Evolutionary conservation across 257 asterid genomes (phyloP).

Genomic region (Solanum bulbocastanum): DNA sequence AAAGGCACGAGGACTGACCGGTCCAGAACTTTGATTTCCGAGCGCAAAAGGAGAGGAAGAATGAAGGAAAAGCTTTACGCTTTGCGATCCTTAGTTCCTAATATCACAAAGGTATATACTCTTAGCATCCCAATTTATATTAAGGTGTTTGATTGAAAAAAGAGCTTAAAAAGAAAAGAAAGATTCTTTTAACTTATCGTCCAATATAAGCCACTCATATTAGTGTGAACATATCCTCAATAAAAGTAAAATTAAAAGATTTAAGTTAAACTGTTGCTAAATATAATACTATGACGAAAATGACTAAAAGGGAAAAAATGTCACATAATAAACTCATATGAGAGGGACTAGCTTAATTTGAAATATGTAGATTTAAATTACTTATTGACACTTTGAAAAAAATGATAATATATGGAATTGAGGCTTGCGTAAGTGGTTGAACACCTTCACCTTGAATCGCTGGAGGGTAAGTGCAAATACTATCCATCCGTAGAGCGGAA

Average conservation of each 20-base stretch:
- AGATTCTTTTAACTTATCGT: not conserved
- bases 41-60: conserved; percentile 65
- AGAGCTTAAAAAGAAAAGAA: not conserved
- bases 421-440: too few species aligned
- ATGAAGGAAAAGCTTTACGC: conserved; percentile 89
- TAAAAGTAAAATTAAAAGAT: not conserved
- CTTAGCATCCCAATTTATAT: not conserved
- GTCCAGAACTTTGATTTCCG: conserved; percentile 56
- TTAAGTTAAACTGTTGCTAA: not conserved
- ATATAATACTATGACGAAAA: too few species aligned
- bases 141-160: not conserved
- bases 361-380: not conserved
- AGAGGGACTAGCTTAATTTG: not conserved
- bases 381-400: not conserved
- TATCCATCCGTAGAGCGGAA: not conserved
- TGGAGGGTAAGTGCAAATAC: not conserved
- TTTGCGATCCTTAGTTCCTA: conserved; percentile 69
- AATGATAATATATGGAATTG: too few species aligned
- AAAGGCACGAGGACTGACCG: conserved; percentile 31
- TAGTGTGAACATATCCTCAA: not conserved
- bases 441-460: too few species aligned
- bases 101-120: conserved; percentile 39
- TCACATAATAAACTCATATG: too few species aligned
- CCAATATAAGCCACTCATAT: not conserved
- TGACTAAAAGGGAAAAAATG: not conserved